These are phyloP conservation scores for Pulveroboletus sp. DNA, from an alignment of 768 basidiomycete species.

Conservation along the genomic window DNA sequence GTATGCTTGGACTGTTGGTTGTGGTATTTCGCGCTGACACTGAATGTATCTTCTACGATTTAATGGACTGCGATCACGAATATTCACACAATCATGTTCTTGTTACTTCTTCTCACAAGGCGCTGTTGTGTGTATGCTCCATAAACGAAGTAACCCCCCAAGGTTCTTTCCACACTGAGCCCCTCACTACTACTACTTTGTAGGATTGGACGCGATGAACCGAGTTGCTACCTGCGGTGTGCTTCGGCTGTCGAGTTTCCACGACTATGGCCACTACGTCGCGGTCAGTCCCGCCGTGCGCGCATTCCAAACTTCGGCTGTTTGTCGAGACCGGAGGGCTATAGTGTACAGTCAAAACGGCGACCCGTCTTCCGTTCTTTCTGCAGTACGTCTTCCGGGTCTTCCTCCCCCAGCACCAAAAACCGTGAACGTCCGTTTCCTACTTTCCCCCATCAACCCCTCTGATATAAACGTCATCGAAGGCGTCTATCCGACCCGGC, in stretches of 20 bases:
- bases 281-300: constrained; percentile 6
- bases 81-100: no score
- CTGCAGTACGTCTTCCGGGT: constrained; percentile 45
- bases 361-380: constrained; percentile 56
- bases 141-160: no score
- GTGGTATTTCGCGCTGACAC: constrained; percentile 1
- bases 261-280: not conserved
- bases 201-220: constrained; percentile 1
- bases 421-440: constrained; percentile 60
- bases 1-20: constrained; percentile 20
- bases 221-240: not conserved
- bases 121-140: no score
- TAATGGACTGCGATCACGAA: not conserved
- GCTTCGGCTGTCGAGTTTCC: not conserved
- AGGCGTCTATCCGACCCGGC: constrained; percentile 74
- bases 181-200: no score
- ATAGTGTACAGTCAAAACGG: constrained; percentile 61
- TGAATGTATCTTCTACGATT: constrained; percentile 13
- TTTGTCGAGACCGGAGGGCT: constrained; percentile 46
- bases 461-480: constrained; percentile 79
- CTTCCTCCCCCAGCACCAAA: constrained; percentile 50
- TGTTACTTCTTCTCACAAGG: no score
- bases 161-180: no score
- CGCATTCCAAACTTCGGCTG: constrained; percentile 30
- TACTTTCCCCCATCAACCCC: constrained; percentile 75